These are phyloP conservation scores for Coemansia sp. DNA, from an alignment of 192 early-diverging fungal genomes.

Conservation along the genomic window DNA sequence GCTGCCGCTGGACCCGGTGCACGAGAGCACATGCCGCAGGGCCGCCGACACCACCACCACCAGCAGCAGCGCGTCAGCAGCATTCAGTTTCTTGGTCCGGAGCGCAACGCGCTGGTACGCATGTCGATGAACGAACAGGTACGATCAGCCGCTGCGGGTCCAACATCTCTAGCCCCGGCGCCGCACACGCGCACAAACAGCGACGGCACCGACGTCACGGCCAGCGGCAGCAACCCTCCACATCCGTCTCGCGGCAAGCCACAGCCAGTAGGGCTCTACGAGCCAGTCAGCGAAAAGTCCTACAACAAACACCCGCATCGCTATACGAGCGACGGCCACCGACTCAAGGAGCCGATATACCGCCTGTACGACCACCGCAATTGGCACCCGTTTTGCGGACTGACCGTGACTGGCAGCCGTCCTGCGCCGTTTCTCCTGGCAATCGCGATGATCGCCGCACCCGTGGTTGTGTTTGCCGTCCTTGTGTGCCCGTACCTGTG, in stretches of 20 bases:
- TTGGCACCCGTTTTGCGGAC: conserved; percentile 61
- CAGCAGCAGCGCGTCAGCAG: conserved; percentile 8
- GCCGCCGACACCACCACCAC: not conserved
- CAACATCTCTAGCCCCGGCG: too few species aligned
- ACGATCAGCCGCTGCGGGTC: too few species aligned
- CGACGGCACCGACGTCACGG: conserved; percentile 12
- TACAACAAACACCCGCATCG: conserved; percentile 23
- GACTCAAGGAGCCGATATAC: conserved; percentile 43
- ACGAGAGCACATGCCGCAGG: not conserved
- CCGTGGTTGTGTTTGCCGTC: conserved; percentile 58
- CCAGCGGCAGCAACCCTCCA: conserved; percentile 2
- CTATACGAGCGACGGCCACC: conserved; percentile 36
- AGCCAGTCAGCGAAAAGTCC: conserved; percentile 27
- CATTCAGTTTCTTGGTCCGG: conserved; percentile 47
- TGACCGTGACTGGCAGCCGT: conserved; percentile 62
- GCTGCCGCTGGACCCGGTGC: not conserved
- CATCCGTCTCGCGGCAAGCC: conserved; percentile 1
- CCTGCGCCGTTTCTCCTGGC: conserved; percentile 62
- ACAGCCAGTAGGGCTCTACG: conserved; percentile 31
- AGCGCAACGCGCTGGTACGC: conserved; percentile 30
- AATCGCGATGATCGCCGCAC: conserved; percentile 54
- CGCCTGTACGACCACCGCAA: conserved; percentile 50
- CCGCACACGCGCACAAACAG: conserved; percentile 6
- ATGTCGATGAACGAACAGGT: conserved; percentile 42
- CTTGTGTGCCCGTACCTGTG: conserved; percentile 69